phyloP scores from a whole-genome alignment of 495 filamentous ascomycete genomes.

The Lophiotrema nucula region DNA sequence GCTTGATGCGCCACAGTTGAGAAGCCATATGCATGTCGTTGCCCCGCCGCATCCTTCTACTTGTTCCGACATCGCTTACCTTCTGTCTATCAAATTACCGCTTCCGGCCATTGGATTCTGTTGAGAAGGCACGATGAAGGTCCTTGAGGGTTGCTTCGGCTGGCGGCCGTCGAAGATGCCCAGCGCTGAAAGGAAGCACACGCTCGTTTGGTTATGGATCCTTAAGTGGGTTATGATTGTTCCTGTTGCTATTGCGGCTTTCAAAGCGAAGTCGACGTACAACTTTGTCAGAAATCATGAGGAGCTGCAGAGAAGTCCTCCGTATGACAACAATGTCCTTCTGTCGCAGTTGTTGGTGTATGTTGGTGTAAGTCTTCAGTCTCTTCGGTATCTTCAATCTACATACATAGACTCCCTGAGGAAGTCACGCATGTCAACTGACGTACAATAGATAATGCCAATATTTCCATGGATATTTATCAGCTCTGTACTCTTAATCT shows the following conservation, averaged over 20 bases:
- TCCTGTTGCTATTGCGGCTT: conserved; percentile 9
- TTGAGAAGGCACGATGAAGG: no score
- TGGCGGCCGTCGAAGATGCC: conserved; percentile 15
- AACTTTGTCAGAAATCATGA: background rate
- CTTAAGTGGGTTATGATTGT: conserved; percentile 14
- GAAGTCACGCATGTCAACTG: conserved; percentile 8
- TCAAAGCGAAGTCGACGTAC: conserved; percentile 7
- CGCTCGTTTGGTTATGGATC: conserved; percentile 14
- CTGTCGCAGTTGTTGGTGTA: conserved; percentile 13
- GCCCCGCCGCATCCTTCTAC: no score
- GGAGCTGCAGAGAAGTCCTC: conserved; percentile 6
- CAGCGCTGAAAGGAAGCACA: conserved; percentile 3
- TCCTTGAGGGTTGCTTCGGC: conserved; percentile 11
- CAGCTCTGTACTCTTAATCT: conserved; percentile 12
- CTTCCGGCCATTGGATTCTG: no score
- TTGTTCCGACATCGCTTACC: no score
- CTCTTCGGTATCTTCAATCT: no score
- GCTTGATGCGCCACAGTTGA: no score
- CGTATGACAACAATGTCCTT: conserved; percentile 7
- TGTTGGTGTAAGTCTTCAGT: conserved; percentile 8
- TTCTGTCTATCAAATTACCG: no score
- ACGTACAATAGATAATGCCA: conserved; percentile 5
- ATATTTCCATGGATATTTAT: conserved; percentile 23
- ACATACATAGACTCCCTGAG: no score
- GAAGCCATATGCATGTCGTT: no score